Evolutionary conservation across 768 basidiomycete genomes (phyloP).

Genomic region (Coprinopsis strossmayeri): DNA sequence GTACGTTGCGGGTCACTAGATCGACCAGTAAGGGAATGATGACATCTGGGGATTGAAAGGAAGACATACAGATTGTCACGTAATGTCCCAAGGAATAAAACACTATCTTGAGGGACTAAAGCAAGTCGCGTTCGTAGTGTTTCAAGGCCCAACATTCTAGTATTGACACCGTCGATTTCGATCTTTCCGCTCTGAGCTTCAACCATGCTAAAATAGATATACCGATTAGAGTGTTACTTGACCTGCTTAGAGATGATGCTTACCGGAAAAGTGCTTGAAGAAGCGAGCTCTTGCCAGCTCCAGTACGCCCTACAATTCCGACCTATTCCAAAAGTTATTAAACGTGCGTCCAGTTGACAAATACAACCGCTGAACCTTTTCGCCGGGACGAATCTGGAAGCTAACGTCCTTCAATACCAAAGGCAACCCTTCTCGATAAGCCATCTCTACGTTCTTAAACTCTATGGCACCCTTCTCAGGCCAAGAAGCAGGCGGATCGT

Average conservation of each 20-base stretch:
- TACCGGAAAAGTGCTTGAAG: slow-evolving; percentile 38
- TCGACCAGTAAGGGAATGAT: too few relatives aligned
- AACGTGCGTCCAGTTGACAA: too few relatives aligned
- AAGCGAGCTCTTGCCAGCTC: slow-evolving; percentile 40
- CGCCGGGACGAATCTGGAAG: slow-evolving; percentile 52
- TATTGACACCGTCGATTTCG: slow-evolving; percentile 50
- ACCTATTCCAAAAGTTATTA: slow-evolving; percentile 33
- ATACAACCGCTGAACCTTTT: slow-evolving; percentile 54
- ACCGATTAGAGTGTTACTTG: too few relatives aligned
- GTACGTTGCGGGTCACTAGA: slow-evolving; percentile 50
- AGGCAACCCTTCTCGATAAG: slow-evolving; percentile 67
- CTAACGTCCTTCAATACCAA: slow-evolving; percentile 62
- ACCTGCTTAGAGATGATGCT: too few relatives aligned
- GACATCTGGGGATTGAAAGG: neutral
- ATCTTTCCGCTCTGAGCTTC: slow-evolving; percentile 55
- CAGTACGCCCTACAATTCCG: slow-evolving; percentile 43
- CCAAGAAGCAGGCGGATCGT: slow-evolving; percentile 57
- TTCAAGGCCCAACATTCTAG: slow-evolving; percentile 46
- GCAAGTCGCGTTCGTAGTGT: slow-evolving; percentile 46
- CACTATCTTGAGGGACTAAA: slow-evolving; percentile 58
- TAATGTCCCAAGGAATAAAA: neutral
- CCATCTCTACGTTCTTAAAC: slow-evolving; percentile 53
- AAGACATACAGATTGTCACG: slow-evolving; percentile 34
- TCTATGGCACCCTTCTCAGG: slow-evolving; percentile 53
- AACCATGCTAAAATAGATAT: slow-evolving; percentile 36